Evolutionary conservation across 2,329 filamentous ascomycete species (phyloP), one percentile per base, ranked within the genome.

Genomic region (Trichoderma cornu-damae): DNA sequence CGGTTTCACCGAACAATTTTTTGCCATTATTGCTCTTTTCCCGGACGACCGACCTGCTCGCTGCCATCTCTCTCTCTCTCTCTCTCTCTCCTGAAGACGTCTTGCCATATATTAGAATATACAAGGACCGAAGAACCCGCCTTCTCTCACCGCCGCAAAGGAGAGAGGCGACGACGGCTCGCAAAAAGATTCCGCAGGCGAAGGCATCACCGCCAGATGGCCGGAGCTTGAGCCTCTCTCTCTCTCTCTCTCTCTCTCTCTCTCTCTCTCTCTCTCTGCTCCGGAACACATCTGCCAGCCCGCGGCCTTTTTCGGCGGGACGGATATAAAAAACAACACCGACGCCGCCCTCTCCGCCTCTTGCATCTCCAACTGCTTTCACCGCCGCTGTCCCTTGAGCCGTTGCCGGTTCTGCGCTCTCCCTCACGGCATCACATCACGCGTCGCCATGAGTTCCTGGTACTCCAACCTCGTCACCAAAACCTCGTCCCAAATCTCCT

Each of bases 391-490:
- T 28, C 9, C 26, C 14, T 20, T 9, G 28, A 16, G 18, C 12
- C 20, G 4, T 4, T 18, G 16, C 30, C 30, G 28, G 20, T 28
- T 20, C 37, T 8, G 18, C 28, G 6, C 24, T 20, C 28, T 8
- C 18, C 16, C 14, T 37, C 30, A 20, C 30, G 6, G 12, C 40
- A 32, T n/a, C n/a, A 37, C 51, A 34, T 9, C 38, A 30, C 42
- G 38, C 48, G 24, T 58, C 68, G 75, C 65, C 66, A 90, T 90
- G 87, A 81, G 88, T 67, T 88, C 87, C 65, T 95, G 92, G 80
- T 88, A 95, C 75, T 88, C 86, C 67, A 89, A 86, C 69, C 80
- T 86, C 68, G 75, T 86, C 68, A 83, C 80, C 63, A 84, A 80
- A 61, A 85, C 84, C 38, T 82, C 84, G 57, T 84, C 83, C 46